Base-by-base conservation (phyloP, 73 alveolate genomes). In the Paramecium octaurelia region DNA sequence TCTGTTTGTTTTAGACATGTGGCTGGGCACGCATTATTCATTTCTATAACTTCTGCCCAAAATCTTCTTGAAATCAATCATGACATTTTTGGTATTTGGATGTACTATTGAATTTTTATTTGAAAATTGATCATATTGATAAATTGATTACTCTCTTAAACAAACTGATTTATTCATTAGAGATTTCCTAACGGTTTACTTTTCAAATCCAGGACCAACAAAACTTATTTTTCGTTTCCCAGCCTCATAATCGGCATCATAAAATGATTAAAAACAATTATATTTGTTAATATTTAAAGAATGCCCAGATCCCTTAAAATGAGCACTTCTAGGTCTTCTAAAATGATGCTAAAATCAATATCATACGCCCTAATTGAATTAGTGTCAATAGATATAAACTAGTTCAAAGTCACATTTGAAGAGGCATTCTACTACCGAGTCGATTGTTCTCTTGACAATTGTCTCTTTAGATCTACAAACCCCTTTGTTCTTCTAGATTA, bases 261-360 rank as follows among this genome's bases (percentile, higher is more conserved):
- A 64, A 64, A 64, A 64, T 9, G 84, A 64, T 64, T 64, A 34
- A 64, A 64, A 64, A 64, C 84, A 64, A 64, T 24, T 64, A 18
- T 31, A 64, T 64, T 64, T 64, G 21, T 64, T 64, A 12, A 64
- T 64, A 64, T 64, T 64, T 34, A 64, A 31, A 8, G 84, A 64
- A 64, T 64, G 84, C 27, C 84, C 84, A 31, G 84, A 64, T 3
- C 84, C 84, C n/a, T 64, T 64, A n/a, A 64, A 64, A 64, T 64
- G 84, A 23, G 84, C 84, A 64, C 84, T 64, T 64, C 84, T 2
- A 31, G 84, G 84, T 64, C 84, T 27, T 64, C 84, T 64, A 64
- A 54, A 54, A 14, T 21, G 2, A 64, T 64, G 11, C 4, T 31
- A 64, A 3, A 34, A 27, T 27, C 4, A 54, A 24, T 10, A 27